Evolutionary conservation across 176 grass and related monocot species (phyloP).

Genomic region (Oryza meridionalis): DNA sequence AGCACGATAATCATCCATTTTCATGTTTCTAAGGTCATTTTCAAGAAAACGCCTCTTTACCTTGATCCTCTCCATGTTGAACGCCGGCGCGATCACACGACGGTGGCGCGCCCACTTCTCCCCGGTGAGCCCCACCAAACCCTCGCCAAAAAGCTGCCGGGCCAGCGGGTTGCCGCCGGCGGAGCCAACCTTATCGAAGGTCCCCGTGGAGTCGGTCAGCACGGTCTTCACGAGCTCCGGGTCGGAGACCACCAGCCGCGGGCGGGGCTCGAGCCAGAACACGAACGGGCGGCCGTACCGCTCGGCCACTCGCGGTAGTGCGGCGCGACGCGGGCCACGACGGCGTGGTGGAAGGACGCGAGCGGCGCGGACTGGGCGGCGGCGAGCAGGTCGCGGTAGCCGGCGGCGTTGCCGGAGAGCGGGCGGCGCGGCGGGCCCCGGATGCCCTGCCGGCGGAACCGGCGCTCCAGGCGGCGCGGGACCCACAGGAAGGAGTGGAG

Average conservation of each 20-base stretch:
- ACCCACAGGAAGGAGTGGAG: constrained; percentile 58
- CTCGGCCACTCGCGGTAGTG: constrained; percentile 58
- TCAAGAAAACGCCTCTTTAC: constrained; percentile 19
- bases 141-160: constrained; percentile 65
- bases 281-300: constrained; percentile 61
- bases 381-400: constrained; percentile 35
- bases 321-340: constrained; percentile 59
- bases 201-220: constrained; percentile 56
- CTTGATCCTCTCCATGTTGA: constrained; percentile 84
- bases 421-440: constrained; percentile 47
- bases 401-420: constrained; percentile 56
- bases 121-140: constrained; percentile 59
- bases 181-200: constrained; percentile 41
- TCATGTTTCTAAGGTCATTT: no score
- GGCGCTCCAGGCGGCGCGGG: constrained; percentile 42
- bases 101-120: constrained; percentile 69
- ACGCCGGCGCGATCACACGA: constrained; percentile 65
- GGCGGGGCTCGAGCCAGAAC: constrained; percentile 66
- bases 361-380: constrained; percentile 49
- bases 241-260: constrained; percentile 60
- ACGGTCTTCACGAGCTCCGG: constrained; percentile 56
- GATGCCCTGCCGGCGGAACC: constrained; percentile 59
- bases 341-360: constrained; percentile 55
- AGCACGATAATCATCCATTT: neutral
- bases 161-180: constrained; percentile 50